These are phyloP conservation scores for Camellia lanceoleosa DNA, from an alignment of 148 eudicot genomes.

Conservation along the genomic window DNA sequence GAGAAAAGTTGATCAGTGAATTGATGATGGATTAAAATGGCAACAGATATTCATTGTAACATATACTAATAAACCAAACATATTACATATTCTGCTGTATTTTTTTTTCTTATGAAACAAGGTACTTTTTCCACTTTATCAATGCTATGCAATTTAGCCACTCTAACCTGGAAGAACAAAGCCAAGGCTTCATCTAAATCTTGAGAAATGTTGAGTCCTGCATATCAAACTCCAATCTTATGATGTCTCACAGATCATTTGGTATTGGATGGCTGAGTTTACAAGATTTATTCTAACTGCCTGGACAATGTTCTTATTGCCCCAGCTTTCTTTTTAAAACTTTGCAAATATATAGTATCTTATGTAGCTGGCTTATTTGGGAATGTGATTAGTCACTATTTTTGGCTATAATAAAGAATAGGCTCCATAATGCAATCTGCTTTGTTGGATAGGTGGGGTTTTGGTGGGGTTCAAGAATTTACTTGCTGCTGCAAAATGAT, in stretches of 20 bases:
- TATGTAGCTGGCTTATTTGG: background rate
- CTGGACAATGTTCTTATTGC: background rate
- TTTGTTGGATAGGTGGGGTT: background rate
- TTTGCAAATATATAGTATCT: slow-evolving; percentile 6
- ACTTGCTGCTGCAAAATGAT: no score
- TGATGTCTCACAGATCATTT: background rate
- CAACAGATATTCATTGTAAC: background rate
- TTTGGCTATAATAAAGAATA: background rate
- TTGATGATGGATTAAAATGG: background rate
- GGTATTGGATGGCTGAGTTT: background rate
- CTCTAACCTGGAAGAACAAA: background rate
- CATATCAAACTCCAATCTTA: background rate
- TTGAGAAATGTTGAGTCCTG: background rate
- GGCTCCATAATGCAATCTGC: background rate
- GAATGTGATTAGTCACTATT: slow-evolving; percentile 6
- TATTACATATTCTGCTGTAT: background rate
- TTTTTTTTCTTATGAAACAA: background rate
- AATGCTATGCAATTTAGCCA: background rate
- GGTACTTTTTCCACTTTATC: background rate
- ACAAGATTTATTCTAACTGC: background rate
- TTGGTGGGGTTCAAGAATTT: no score
- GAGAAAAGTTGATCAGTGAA: no score
- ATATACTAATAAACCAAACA: background rate
- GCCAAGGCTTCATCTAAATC: background rate
- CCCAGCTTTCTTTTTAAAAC: background rate